phyloP scores from a whole-genome alignment of 495 filamentous ascomycete genomes.

The Aspergillus taichungensis region DNA sequence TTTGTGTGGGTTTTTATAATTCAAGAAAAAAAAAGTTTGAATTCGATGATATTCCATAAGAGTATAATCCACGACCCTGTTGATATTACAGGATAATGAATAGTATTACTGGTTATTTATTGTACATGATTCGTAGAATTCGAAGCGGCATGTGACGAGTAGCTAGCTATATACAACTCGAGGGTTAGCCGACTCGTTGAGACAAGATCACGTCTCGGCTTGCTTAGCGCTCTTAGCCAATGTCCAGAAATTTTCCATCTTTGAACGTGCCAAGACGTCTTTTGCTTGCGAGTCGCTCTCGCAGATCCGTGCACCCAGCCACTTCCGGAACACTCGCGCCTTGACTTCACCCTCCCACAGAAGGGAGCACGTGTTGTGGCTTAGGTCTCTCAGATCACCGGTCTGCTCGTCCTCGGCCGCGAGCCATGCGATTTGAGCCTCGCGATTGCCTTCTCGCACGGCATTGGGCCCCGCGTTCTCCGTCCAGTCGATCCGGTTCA shows the following conservation, averaged over 20 bases:
- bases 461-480: conserved; percentile 69
- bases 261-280: conserved; percentile 65
- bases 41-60: not conserved
- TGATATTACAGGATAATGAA: too few species aligned
- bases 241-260: conserved; percentile 97
- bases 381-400: conserved; percentile 70
- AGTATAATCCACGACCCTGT: too few species aligned
- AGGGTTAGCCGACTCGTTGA: too few species aligned
- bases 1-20: not conserved
- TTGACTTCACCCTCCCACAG: conserved; percentile 85
- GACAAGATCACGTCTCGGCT: conserved; percentile 17
- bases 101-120: conserved; percentile 1
- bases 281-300: conserved; percentile 84
- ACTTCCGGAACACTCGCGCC: conserved; percentile 69
- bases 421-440: conserved; percentile 60
- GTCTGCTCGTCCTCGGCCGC: conserved; percentile 64
- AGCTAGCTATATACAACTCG: too few species aligned
- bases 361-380: conserved; percentile 66
- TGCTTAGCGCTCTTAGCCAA: conserved; percentile 65
- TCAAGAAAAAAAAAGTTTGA: not conserved
- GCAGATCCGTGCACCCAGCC: conserved; percentile 68
- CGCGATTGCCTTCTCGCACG: conserved; percentile 49
- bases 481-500: conserved; percentile 88
- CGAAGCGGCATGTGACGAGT: too few species aligned
- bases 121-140: not conserved